These are phyloP conservation scores for Populus hybrid DNA, from an alignment of 441 rosid species.

Conservation along the genomic window DNA sequence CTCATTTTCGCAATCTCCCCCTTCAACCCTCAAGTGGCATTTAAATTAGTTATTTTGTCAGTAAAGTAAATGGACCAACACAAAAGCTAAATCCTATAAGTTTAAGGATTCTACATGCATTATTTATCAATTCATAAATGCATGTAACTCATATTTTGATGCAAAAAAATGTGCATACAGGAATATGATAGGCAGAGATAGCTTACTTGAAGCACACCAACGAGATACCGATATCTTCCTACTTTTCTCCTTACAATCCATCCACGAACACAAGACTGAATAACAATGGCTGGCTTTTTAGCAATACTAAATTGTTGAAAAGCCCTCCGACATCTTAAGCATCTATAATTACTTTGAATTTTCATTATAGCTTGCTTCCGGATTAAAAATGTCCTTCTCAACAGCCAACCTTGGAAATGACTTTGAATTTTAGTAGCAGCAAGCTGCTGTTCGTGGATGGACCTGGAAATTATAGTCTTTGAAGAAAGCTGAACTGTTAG, in stretches of 20 bases:
- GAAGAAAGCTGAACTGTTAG: conserved; percentile 52
- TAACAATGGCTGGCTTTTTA: conserved; percentile 44
- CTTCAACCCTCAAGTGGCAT: not conserved
- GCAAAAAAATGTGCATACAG: not conserved
- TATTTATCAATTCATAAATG: not conserved
- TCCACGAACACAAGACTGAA: conserved; percentile 63
- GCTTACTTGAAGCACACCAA: conserved; percentile 61
- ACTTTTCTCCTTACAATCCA: conserved; percentile 45
- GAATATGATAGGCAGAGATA: not conserved
- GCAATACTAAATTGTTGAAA: conserved; percentile 31
- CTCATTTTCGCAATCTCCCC: not conserved
- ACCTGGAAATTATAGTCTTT: conserved; percentile 32
- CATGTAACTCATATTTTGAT: not conserved
- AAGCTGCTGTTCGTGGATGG: conserved; percentile 22
- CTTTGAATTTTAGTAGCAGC: conserved; percentile 57
- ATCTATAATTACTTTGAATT: conserved; percentile 39
- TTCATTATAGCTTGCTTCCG: conserved; percentile 38
- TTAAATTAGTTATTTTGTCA: not conserved
- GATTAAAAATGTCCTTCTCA: conserved; percentile 36
- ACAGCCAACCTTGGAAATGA: conserved; percentile 40
- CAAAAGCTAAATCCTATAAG: not conserved
- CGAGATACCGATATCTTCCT: conserved; percentile 23
- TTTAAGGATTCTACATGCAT: not conserved
- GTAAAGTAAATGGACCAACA: not conserved
- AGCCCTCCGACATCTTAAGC: conserved; percentile 30